Conservation (phyloP, 1,284 basidiomycete species). For the Neolentinus lepideus region DNA sequence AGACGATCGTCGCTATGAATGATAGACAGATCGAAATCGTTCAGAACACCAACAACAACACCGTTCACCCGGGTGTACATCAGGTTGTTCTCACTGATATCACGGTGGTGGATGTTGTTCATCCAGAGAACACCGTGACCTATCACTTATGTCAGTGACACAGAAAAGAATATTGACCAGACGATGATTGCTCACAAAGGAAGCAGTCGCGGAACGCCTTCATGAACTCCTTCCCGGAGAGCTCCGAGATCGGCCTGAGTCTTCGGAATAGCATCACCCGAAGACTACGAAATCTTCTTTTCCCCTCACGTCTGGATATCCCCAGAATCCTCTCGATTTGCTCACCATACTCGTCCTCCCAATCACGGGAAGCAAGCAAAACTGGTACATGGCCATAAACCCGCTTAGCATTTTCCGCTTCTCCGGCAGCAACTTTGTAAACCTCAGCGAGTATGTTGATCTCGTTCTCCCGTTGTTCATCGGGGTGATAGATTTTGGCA, state of each 20-base stretch:
- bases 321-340: neutral
- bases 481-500: slow-evolving; percentile 17
- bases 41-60: slow-evolving; percentile 17
- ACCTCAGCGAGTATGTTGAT: slow-evolving; percentile 12
- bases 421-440: neutral
- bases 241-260: slow-evolving; percentile 7
- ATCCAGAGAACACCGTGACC: slow-evolving; percentile 24
- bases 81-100: slow-evolving; percentile 24
- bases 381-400: slow-evolving; percentile 14
- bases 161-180: neutral
- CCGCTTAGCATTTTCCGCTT: slow-evolving; percentile 1
- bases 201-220: slow-evolving; percentile 13
- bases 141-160: slow-evolving; percentile 7
- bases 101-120: slow-evolving; percentile 18
- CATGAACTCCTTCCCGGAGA: slow-evolving; percentile 10
- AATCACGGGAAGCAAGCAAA: slow-evolving; percentile 7
- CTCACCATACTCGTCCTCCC: slow-evolving; percentile 6
- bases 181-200: slow-evolving; percentile 11
- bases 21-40: slow-evolving; percentile 22
- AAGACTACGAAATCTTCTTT: slow-evolving; percentile 1
- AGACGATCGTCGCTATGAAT: neutral
- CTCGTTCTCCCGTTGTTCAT: slow-evolving; percentile 11
- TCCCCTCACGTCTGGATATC: slow-evolving; percentile 5
- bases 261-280: slow-evolving; percentile 10
- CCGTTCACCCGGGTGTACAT: slow-evolving; percentile 15